phyloP scores from a whole-genome alignment of 2,329 filamentous ascomycete genomes.

The Cladosporium cucumerinum region DNA sequence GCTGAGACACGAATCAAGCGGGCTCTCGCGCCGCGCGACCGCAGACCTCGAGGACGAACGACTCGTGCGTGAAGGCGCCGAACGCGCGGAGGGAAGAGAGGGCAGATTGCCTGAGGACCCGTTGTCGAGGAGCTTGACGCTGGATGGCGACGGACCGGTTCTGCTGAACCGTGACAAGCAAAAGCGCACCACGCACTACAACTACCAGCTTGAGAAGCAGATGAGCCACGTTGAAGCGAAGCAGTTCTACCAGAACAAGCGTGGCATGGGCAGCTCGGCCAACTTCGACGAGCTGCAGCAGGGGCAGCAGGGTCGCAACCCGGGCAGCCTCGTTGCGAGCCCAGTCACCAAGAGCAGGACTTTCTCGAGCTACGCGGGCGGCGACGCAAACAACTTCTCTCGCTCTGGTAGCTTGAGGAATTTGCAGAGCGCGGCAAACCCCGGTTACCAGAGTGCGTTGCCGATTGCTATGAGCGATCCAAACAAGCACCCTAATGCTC shows the following conservation, averaged over 20 bases:
- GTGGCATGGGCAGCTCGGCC: conserved; percentile 6
- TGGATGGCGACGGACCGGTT: conserved; percentile 27
- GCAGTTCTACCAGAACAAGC: conserved; percentile 73
- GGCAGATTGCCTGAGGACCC: conserved; percentile 17
- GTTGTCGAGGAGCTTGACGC: conserved; percentile 20
- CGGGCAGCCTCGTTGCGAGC: conserved; percentile 24
- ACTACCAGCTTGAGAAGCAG: conserved; percentile 88
- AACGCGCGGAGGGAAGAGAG: conserved; percentile 5
- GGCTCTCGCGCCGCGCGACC: conserved; percentile 27
- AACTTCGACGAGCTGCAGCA: not conserved
- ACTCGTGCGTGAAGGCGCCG: not conserved
- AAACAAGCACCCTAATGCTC: conserved; percentile 30
- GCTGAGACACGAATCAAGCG: conserved; percentile 26
- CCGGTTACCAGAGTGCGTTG: conserved; percentile 32
- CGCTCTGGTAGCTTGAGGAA: conserved; percentile 44
- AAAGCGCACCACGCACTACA: conserved; percentile 80
- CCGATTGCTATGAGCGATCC: conserved; percentile 35
- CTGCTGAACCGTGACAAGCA: conserved; percentile 52
- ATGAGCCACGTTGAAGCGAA: conserved; percentile 94
- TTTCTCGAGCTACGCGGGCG: conserved; percentile 40
- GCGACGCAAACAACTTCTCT: conserved; percentile 36
- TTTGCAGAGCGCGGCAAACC: conserved; percentile 33
- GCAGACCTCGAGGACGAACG: conserved; percentile 24
- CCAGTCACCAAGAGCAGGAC: conserved; percentile 45
- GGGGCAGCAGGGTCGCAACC: not conserved